Conservation (phyloP, 148 eudicot genomes). For the Fagopyrum homotropicum region DNA sequence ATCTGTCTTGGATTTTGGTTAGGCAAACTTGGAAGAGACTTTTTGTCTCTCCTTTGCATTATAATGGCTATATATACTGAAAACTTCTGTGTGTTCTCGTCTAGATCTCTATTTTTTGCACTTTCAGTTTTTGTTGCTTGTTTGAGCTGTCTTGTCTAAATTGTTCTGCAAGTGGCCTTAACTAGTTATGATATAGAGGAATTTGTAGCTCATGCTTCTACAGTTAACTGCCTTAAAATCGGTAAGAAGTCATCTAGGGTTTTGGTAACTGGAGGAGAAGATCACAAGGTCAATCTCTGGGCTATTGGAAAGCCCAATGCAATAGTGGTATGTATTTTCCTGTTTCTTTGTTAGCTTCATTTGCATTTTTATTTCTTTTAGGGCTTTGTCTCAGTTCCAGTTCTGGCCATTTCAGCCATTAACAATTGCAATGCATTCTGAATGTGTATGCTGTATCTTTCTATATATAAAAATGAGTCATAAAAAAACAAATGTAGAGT, state of each 20-base stretch:
- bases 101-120: conserved; percentile 6
- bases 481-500: too few relatives aligned
- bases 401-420: background rate
- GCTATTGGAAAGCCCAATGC: conserved; percentile 98
- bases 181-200: conserved; percentile 60
- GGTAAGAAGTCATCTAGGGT: conserved; percentile 95
- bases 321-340: conserved; percentile 49
- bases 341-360: background rate
- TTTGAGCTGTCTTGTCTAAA: background rate
- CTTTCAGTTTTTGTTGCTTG: background rate
- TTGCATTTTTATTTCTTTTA: background rate
- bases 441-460: background rate
- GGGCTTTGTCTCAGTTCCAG: background rate
- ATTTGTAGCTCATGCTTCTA: conserved; percentile 85
- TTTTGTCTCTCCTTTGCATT: background rate
- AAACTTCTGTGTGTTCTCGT: background rate
- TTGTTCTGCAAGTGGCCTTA: conserved; percentile 27
- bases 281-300: conserved; percentile 98
- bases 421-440: conserved; percentile 8
- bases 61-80: background rate
- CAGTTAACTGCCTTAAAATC: conserved; percentile 91
- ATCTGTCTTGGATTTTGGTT: background rate
- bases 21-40: background rate
- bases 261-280: conserved; percentile 96
- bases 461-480: too few relatives aligned